phyloP scores from a whole-genome alignment of 306 rosid species.

The Quillaja saponaria region DNA sequence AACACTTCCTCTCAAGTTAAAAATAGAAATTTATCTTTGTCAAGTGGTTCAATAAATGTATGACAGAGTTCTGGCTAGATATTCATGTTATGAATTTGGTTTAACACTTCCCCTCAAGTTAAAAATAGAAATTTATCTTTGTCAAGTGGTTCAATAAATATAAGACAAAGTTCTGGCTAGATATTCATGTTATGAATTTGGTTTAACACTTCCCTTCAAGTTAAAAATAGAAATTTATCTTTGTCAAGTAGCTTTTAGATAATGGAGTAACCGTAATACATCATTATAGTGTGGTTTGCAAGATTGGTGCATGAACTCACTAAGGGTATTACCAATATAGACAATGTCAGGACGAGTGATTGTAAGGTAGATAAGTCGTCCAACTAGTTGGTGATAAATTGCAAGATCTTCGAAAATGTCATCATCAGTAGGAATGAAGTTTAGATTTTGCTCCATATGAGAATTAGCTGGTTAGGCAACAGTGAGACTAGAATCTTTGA shows the following conservation, averaged over 20 bases:
- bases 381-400: background rate
- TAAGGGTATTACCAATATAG: background rate
- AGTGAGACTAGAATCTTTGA: background rate
- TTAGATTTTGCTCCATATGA: background rate
- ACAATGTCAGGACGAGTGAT: background rate
- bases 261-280: background rate
- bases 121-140: too few relatives aligned
- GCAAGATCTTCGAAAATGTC: background rate
- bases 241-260: background rate
- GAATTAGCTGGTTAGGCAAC: background rate
- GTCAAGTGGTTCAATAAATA: too few relatives aligned
- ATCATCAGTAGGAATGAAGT: background rate
- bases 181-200: too few relatives aligned
- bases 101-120: too few relatives aligned
- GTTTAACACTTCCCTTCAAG: too few relatives aligned
- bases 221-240: too few relatives aligned
- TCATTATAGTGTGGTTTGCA: background rate
- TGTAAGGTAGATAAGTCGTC: background rate
- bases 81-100: too few relatives aligned
- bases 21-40: too few relatives aligned
- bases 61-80: too few relatives aligned
- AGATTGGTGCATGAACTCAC: background rate
- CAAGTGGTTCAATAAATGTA: too few relatives aligned
- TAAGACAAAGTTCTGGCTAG: too few relatives aligned
- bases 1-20: too few relatives aligned